Base-by-base conservation (phyloP, 768 basidiomycete species). In the Auricularia heimuer region DNA sequence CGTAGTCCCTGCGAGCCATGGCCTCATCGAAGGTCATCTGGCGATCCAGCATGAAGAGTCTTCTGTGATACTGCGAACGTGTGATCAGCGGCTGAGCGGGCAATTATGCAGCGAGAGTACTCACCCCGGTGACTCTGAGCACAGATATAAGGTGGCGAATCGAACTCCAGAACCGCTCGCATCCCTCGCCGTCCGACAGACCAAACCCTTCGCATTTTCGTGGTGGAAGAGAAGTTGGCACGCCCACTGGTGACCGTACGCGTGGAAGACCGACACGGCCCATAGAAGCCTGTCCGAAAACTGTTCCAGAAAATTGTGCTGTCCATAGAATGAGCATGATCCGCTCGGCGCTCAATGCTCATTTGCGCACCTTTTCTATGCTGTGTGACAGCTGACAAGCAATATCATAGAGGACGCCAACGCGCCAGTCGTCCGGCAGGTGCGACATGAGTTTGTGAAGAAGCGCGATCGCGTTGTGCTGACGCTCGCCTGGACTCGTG, bases 91-190 rank as follows among this genome's bases (percentile, higher is more conserved):
- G 34, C 61, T 29, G 18, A 29, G 6, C 34, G 33, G 11, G 16
- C 21, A 8, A 36, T 54, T 37, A 29, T n/a, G 24, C 18, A 33
- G 10, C 4, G 34, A 3, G 14, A 62, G 18, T 8, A 18, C 65
- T 33, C 35, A 65, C 65, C 18, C 65, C 65, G 35, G 29, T 18
- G 11, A 61, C 24, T 16, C 65, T 4, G 3, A 65, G 33, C 11
- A 54, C 24, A 3, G 61, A 33, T 42, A 65, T 62, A 33, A 61
- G 58, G 4, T 34, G 61, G 14, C 65, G 14, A 8, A 60, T n/a
- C n/a, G 42, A 12, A 45, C 65, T 65, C 65, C 65, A 65, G 34
- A 65, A 39, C 61, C 65, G 21, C 54, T 65, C 65, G 45, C 65
- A 61, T 14, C 65, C 65, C 36, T 65, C 65, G 21, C 65, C 65